A percentile compares a stretch with the other conserved stretches of the same genome.
These are phyloP conservation scores for Vicia villosa DNA, from an alignment of 306 rosid genomes.

Conservation along the genomic window DNA sequence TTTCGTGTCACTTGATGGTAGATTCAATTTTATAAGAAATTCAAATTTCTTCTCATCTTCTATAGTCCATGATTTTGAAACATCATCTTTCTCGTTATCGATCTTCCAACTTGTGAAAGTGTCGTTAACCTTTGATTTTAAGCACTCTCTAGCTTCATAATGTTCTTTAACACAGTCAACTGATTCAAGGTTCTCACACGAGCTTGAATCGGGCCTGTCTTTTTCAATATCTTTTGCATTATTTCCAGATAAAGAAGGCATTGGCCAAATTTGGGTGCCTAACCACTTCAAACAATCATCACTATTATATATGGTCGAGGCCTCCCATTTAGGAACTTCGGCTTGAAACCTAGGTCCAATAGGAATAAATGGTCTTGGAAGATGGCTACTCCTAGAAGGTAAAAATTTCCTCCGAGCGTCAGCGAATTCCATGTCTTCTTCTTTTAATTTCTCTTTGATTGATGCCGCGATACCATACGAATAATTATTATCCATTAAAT, in stretches of 20 bases:
- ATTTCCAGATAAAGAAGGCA: background rate
- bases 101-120: conserved; percentile 45
- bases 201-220: conserved; percentile 37
- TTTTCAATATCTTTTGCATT: conserved; percentile 22
- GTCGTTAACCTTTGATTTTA: conserved; percentile 36
- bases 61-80: conserved; percentile 43
- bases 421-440: conserved; percentile 24
- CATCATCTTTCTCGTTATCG: conserved; percentile 47
- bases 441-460: conserved; percentile 14
- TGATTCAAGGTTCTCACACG: conserved; percentile 39
- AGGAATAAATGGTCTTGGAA: conserved; percentile 41
- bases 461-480: background rate
- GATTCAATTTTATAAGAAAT: conserved; percentile 24
- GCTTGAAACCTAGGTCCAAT: conserved; percentile 57
- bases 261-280: conserved; percentile 48
- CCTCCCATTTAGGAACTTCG: conserved; percentile 44
- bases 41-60: conserved; percentile 34
- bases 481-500: background rate
- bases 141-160: conserved; percentile 30
- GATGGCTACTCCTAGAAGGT: background rate
- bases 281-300: conserved; percentile 34
- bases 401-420: background rate
- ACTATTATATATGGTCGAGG: background rate
- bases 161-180: conserved; percentile 38
- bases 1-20: background rate